Percentiles rank a stretch among this genome's conserved stretches.
phyloP scores from a whole-genome alignment of 805 yeast species.

The Pichia manshurica region DNA sequence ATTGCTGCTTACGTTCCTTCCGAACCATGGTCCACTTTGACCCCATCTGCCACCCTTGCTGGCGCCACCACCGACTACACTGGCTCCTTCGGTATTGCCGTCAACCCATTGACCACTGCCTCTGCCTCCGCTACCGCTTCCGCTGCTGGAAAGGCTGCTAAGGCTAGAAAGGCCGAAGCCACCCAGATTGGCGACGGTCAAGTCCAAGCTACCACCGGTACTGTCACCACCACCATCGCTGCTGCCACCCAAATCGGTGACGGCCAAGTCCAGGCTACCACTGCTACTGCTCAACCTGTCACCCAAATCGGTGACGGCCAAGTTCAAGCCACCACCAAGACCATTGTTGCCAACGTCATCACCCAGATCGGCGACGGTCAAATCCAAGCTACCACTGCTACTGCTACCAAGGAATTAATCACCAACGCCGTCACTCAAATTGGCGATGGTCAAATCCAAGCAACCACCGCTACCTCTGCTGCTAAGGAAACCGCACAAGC shows the following conservation, averaged over 20 bases:
- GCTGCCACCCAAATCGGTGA: constrained; percentile 49
- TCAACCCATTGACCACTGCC: constrained; percentile 37
- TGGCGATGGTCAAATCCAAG: constrained; percentile 43
- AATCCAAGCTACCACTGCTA: not conserved
- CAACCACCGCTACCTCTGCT: constrained; percentile 23
- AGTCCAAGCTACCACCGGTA: constrained; percentile 38
- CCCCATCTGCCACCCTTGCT: constrained; percentile 48
- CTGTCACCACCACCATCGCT: constrained; percentile 28
- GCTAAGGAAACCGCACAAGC: constrained; percentile 18
- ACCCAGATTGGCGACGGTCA: constrained; percentile 24
- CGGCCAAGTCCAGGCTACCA: constrained; percentile 34
- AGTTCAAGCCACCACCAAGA: not conserved
- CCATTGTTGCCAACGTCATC: not conserved
- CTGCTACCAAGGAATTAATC: not conserved
- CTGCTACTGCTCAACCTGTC: constrained; percentile 14
- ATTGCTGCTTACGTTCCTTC: constrained; percentile 60
- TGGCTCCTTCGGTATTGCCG: constrained; percentile 64
- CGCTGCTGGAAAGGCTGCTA: not conserved
- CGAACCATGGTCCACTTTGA: constrained; percentile 67
- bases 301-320: constrained; percentile 1
- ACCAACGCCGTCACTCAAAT: constrained; percentile 11
- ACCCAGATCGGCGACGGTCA: not conserved
- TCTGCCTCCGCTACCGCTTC: constrained; percentile 43
- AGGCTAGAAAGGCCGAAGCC: constrained; percentile 23
- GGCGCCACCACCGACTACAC: constrained; percentile 52